Percentiles rank a stretch among this genome's conserved stretches.
Conservation (phyloP, 768 basidiomycete genomes). For the Porpolomopsis calyptriformis region DNA sequence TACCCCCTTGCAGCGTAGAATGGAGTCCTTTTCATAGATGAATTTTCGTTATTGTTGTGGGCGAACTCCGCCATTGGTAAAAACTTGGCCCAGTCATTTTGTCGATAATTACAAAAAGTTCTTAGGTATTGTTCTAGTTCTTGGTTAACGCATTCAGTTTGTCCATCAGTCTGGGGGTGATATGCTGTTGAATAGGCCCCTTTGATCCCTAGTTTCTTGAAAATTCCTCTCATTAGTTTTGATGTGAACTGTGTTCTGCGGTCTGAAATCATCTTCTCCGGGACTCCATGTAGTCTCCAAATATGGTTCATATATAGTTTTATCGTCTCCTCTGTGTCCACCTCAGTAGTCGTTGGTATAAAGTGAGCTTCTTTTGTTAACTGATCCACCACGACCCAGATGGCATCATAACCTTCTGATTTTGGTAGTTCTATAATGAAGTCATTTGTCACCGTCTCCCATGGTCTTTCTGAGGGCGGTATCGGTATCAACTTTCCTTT, state of each 20-base stretch:
- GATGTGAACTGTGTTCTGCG: slow-evolving; percentile 24
- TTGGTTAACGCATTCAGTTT: slow-evolving; percentile 19
- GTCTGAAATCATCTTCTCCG: slow-evolving; percentile 24
- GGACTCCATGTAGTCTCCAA: slow-evolving; percentile 26
- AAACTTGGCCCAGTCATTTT: slow-evolving; percentile 29
- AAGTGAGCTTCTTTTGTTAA: slow-evolving; percentile 34
- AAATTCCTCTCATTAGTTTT: slow-evolving; percentile 17
- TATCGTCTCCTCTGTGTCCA: slow-evolving; percentile 22
- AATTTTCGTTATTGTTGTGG: slow-evolving; percentile 27
- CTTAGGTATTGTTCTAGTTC: slow-evolving; percentile 28
- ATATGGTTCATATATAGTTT: slow-evolving; percentile 26
- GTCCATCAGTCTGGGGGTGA: slow-evolving; percentile 31
- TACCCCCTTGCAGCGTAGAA: slow-evolving; percentile 23
- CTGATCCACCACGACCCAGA: slow-evolving; percentile 28
- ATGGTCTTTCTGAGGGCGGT: slow-evolving; percentile 21
- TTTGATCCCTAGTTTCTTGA: slow-evolving; percentile 11
- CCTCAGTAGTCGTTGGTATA: slow-evolving; percentile 23
- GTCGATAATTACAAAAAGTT: slow-evolving; percentile 13
- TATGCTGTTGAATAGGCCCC: slow-evolving; percentile 26
- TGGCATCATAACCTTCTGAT: slow-evolving; percentile 27
- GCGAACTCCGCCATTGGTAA: slow-evolving; percentile 32
- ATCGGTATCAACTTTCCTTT: slow-evolving; percentile 26
- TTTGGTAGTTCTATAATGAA: slow-evolving; percentile 32
- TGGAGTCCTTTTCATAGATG: slow-evolving; percentile 16
- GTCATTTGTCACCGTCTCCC: slow-evolving; percentile 31